These are phyloP conservation scores for Primulina huaijiensis DNA, from an alignment of 257 asterid genomes.

Conservation along the genomic window DNA sequence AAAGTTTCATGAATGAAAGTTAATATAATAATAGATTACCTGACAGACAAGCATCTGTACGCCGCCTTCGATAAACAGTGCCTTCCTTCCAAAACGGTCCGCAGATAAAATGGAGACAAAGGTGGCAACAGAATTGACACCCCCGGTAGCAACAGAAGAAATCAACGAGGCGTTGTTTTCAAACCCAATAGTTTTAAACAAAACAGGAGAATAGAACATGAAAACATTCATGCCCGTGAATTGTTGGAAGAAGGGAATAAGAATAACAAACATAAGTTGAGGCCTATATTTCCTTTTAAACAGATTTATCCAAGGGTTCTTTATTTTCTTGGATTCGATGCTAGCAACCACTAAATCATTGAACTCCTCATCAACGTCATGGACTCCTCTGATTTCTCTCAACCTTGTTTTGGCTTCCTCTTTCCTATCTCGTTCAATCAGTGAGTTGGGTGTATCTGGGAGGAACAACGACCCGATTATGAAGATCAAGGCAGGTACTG, in stretches of 20 bases:
- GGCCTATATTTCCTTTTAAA: conserved; percentile 47
- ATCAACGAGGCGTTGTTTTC: conserved; percentile 38
- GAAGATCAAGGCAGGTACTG: conserved; percentile 40
- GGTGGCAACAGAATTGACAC: conserved; percentile 41
- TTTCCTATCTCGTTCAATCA: conserved; percentile 45
- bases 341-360: conserved; percentile 50
- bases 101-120: conserved; percentile 41
- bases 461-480: conserved; percentile 39
- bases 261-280: conserved; percentile 29
- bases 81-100: conserved; percentile 40
- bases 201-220: conserved; percentile 59
- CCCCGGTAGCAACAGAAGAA: conserved; percentile 49
- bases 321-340: conserved; percentile 36
- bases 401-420: conserved; percentile 36
- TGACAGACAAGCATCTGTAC: conserved; percentile 32
- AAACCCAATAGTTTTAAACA: conserved; percentile 55
- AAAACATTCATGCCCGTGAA: conserved; percentile 65
- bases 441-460: conserved; percentile 63
- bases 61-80: conserved; percentile 28
- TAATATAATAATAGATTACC: background rate
- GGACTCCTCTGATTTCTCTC: conserved; percentile 42
- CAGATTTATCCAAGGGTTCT: conserved; percentile 41
- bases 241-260: conserved; percentile 57
- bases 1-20: too few relatives aligned
- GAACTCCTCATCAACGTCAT: conserved; percentile 48